Evolutionary conservation across 306 rosid genomes (phyloP).

Genomic region (Hippophae gyantsensis): DNA sequence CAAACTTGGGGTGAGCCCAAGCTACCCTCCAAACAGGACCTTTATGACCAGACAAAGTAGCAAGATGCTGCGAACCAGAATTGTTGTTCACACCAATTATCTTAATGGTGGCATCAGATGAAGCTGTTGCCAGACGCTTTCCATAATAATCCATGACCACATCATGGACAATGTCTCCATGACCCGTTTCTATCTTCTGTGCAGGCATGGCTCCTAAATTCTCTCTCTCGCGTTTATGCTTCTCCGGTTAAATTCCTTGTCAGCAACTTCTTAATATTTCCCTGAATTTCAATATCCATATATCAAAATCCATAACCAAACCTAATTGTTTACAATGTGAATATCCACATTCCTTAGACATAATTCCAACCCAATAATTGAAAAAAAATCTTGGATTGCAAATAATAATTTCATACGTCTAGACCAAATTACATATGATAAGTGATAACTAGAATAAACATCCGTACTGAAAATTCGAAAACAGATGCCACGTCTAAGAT

Average conservation of each 20-base stretch:
- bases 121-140: constrained; percentile 78
- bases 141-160: constrained; percentile 91
- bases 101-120: constrained; percentile 79
- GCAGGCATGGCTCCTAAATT: constrained; percentile 44
- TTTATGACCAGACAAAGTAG: constrained; percentile 65
- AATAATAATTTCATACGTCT: no score
- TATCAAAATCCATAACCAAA: background rate
- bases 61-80: constrained; percentile 64
- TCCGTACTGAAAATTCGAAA: no score
- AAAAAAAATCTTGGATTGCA: no score
- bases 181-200: constrained; percentile 87
- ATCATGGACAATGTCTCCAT: constrained; percentile 67
- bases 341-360: background rate
- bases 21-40: constrained; percentile 89
- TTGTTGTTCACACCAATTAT: constrained; percentile 59
- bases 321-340: background rate
- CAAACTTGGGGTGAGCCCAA: constrained; percentile 96
- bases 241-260: constrained; percentile 1
- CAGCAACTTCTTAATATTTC: background rate
- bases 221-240: background rate
- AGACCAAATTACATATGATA: no score
- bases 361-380: background rate
- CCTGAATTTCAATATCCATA: constrained; percentile 9
- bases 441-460: no score
- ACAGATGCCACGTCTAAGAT: no score